These are phyloP conservation scores for Fusarium sp. DNA, from an alignment of 2,329 filamentous ascomycete genomes.

Conservation along the genomic window DNA sequence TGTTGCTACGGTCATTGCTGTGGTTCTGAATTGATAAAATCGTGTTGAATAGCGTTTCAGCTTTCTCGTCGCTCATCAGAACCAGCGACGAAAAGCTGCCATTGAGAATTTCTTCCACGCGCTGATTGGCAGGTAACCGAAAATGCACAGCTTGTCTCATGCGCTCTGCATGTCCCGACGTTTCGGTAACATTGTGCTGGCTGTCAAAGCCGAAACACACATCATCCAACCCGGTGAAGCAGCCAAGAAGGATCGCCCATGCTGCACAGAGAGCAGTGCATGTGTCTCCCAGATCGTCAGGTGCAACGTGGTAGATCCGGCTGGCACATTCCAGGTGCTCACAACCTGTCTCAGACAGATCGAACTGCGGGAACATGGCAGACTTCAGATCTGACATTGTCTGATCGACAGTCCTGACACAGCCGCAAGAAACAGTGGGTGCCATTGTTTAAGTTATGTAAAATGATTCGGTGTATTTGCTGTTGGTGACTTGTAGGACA, in stretches of 20 bases:
- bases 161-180: background rate
- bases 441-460: background rate
- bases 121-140: slow-evolving; percentile 7
- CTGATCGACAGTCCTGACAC: background rate
- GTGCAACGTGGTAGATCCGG: background rate
- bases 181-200: background rate
- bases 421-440: slow-evolving; percentile 9
- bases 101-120: background rate
- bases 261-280: slow-evolving; percentile 15
- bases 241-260: slow-evolving; percentile 30
- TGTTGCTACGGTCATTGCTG: slow-evolving; percentile 9
- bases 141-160: background rate
- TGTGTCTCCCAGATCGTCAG: background rate
- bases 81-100: background rate
- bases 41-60: slow-evolving; percentile 54
- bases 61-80: background rate
- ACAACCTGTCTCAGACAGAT: slow-evolving; percentile 6
- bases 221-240: slow-evolving; percentile 34
- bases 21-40: slow-evolving; percentile 44
- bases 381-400: slow-evolving; percentile 21
- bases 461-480: too few species aligned
- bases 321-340: background rate
- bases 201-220: slow-evolving; percentile 30
- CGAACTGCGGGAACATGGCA: slow-evolving; percentile 33
- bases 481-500: background rate